These are phyloP conservation scores for Fusarium continuum DNA, from an alignment of 2,329 filamentous ascomycete species.

Conservation along the genomic window DNA sequence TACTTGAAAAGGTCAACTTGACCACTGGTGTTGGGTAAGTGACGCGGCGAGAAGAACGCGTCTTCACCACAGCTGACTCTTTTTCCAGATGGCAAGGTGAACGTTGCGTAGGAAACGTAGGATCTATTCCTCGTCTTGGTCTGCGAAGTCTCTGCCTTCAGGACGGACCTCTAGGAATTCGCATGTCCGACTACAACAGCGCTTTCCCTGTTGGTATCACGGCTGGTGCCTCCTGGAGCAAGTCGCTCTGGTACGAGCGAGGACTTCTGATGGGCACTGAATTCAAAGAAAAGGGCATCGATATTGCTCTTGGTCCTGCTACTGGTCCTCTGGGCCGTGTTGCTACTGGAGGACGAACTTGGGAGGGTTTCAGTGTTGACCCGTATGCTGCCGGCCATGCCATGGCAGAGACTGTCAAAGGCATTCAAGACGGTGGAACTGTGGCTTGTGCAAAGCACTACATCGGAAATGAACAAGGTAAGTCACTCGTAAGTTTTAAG, in stretches of 20 bases:
- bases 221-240: slow-evolving; percentile 84
- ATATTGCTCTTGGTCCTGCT: slow-evolving; percentile 70
- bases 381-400: slow-evolving; percentile 78
- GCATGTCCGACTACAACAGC: slow-evolving; percentile 80
- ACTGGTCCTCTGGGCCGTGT: slow-evolving; percentile 58
- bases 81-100: slow-evolving; percentile 60
- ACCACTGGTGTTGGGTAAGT: slow-evolving; percentile 87
- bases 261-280: slow-evolving; percentile 65
- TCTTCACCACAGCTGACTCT: neutral
- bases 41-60: neutral
- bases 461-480: slow-evolving; percentile 75
- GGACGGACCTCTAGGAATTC: slow-evolving; percentile 83
- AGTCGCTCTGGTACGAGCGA: slow-evolving; percentile 67
- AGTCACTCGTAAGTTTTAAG: neutral
- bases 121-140: slow-evolving; percentile 74
- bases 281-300: slow-evolving; percentile 78
- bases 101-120: slow-evolving; percentile 80
- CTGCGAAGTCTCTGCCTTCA: slow-evolving; percentile 84
- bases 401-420: slow-evolving; percentile 76
- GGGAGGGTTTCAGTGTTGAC: slow-evolving; percentile 76
- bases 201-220: slow-evolving; percentile 84
- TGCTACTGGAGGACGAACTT: slow-evolving; percentile 63
- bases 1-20: slow-evolving; percentile 91
- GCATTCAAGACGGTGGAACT: slow-evolving; percentile 83
- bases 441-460: slow-evolving; percentile 86